Conservation (phyloP, 2,329 filamentous ascomycete genomes). For the Dothideomycetidae sp. region DNA sequence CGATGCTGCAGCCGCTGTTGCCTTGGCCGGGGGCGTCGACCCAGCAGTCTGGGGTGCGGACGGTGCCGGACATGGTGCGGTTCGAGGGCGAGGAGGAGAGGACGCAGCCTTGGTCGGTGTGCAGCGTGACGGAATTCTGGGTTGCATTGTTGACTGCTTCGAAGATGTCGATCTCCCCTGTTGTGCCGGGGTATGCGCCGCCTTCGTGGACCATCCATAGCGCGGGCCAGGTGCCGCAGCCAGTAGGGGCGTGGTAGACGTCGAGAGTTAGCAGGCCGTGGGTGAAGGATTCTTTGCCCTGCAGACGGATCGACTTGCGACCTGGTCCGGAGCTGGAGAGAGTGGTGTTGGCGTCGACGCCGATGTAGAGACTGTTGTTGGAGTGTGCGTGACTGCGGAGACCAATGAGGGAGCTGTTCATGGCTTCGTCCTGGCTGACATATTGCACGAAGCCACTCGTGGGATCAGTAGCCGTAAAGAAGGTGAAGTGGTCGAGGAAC, state of each 20-base stretch:
- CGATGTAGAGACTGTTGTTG: conserved; percentile 25
- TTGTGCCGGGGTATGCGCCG: conserved; percentile 22
- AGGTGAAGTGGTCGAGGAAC: conserved; percentile 33
- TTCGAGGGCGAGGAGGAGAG: conserved; percentile 23
- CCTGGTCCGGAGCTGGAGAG: conserved; percentile 20
- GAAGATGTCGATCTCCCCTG: conserved; percentile 37
- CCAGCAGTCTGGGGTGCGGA: conserved; percentile 37
- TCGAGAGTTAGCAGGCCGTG: conserved; percentile 37
- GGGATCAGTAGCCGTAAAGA: conserved; percentile 30
- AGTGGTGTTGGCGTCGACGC: conserved; percentile 29
- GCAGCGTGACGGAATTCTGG: conserved; percentile 33
- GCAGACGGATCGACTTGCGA: conserved; percentile 33
- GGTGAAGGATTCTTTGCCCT: conserved; percentile 33
- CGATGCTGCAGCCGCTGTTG: conserved; percentile 31
- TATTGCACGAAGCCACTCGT: conserved; percentile 26
- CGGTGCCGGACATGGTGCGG: conserved; percentile 34
- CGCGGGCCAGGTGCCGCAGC: conserved; percentile 40
- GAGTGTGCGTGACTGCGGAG: conserved; percentile 26
- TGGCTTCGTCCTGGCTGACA: conserved; percentile 17
- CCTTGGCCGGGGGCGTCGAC: conserved; percentile 27
- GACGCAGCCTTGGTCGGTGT: conserved; percentile 31
- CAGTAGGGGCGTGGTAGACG: conserved; percentile 37
- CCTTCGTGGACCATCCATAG: conserved; percentile 27
- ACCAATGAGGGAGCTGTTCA: conserved; percentile 25
- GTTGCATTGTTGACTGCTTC: conserved; percentile 32